Conservation (phyloP, 2,329 filamentous ascomycete species). For the Knufia petricola region DNA sequence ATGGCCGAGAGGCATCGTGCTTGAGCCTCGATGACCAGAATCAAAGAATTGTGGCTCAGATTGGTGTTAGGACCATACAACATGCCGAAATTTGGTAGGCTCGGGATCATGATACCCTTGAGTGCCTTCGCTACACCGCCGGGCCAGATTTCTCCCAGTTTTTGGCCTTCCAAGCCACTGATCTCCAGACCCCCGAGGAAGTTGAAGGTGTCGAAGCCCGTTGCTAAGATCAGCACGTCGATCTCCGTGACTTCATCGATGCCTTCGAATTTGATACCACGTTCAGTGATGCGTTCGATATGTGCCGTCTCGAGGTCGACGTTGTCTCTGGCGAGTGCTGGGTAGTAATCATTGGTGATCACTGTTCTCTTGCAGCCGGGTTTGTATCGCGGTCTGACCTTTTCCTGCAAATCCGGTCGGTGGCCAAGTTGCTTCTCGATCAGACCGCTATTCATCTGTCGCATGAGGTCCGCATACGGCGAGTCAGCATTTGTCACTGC, state of each 20-base stretch:
- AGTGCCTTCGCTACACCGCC: constrained; percentile 31
- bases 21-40: constrained; percentile 53
- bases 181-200: constrained; percentile 50
- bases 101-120: constrained; percentile 41
- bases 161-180: constrained; percentile 35
- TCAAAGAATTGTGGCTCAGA: constrained; percentile 47
- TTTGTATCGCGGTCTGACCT: constrained; percentile 44
- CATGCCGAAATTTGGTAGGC: constrained; percentile 47
- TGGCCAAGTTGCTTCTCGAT: constrained; percentile 41
- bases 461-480: constrained; percentile 32
- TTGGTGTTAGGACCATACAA: constrained; percentile 51
- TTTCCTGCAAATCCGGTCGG: constrained; percentile 42
- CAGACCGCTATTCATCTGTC: constrained; percentile 28
- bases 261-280: constrained; percentile 39
- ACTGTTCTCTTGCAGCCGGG: constrained; percentile 38
- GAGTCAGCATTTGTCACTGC: constrained; percentile 34
- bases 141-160: constrained; percentile 43
- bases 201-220: constrained; percentile 49
- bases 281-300: constrained; percentile 39
- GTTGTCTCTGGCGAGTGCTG: constrained; percentile 38
- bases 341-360: constrained; percentile 48
- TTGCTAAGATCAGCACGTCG: constrained; percentile 50
- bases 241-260: constrained; percentile 35
- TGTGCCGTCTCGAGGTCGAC: constrained; percentile 42
- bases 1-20: constrained; percentile 44